These are phyloP conservation scores for Chrysosporium queenslandicum DNA, from an alignment of 2,329 filamentous ascomycete genomes.

Conservation along the genomic window DNA sequence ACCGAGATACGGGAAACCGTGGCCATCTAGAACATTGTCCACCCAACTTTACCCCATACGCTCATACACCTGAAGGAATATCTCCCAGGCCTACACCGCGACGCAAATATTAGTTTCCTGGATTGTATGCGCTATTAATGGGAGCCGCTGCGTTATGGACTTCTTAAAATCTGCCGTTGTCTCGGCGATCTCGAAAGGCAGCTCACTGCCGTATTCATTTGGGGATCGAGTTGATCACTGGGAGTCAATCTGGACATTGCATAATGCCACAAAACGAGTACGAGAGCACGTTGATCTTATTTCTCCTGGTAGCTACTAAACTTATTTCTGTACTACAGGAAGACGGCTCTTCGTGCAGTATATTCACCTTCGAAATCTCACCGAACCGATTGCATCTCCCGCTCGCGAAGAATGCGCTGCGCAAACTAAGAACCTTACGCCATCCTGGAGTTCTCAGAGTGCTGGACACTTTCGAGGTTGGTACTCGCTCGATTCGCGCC, in stretches of 20 bases:
- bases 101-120: neutral
- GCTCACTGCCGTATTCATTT: conserved; percentile 84
- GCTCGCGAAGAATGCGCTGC: conserved; percentile 83
- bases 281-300: conserved; percentile 13
- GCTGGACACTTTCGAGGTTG: conserved; percentile 83
- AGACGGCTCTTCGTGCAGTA: conserved; percentile 86
- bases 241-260: conserved; percentile 90
- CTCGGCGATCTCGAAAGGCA: conserved; percentile 90
- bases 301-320: conserved; percentile 15
- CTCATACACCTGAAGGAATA: neutral
- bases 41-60: neutral
- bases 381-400: conserved; percentile 71
- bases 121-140: neutral
- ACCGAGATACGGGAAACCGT: neutral
- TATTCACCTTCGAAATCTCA: conserved; percentile 87
- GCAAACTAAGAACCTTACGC: conserved; percentile 83
- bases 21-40: neutral
- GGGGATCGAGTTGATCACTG: conserved; percentile 87
- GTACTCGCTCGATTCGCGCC: conserved; percentile 15
- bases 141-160: conserved; percentile 57
- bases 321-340: conserved; percentile 48
- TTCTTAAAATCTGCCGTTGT: conserved; percentile 96
- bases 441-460: conserved; percentile 94
- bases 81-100: neutral
- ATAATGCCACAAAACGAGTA: conserved; percentile 88